Conservation (phyloP, 129 eudicot genomes). For the Helianthus tuberosus region DNA sequence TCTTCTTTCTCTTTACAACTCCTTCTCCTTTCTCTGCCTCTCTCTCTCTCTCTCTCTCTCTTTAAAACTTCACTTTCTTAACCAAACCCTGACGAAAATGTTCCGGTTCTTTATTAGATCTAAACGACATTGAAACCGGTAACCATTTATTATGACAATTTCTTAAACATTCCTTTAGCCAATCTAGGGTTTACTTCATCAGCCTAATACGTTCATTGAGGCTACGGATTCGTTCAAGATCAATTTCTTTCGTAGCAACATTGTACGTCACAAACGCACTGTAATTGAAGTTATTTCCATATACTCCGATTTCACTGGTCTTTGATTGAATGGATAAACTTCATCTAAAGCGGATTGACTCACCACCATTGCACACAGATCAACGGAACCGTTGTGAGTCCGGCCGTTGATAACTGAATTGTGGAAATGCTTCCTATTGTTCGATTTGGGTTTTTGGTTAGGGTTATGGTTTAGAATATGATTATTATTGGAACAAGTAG, state of each 20-base stretch:
- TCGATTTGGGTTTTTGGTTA: slow-evolving; percentile 46
- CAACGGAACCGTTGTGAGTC: slow-evolving; percentile 21
- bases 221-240: slow-evolving; percentile 60
- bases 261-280: slow-evolving; percentile 51
- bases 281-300: slow-evolving; percentile 36
- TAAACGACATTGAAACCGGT: slow-evolving; percentile 25
- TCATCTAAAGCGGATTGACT: slow-evolving; percentile 67
- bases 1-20: too few species aligned
- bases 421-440: slow-evolving; percentile 61
- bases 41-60: too few species aligned
- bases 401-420: slow-evolving; percentile 37
- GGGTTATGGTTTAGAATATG: slow-evolving; percentile 42
- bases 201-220: slow-evolving; percentile 48
- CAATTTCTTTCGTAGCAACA: slow-evolving; percentile 59
- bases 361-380: slow-evolving; percentile 34
- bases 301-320: slow-evolving; percentile 19
- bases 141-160: slow-evolving; percentile 44
- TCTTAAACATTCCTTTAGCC: slow-evolving; percentile 47
- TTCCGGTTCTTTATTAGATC: slow-evolving; percentile 40
- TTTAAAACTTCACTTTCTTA: background rate
- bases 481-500: slow-evolving; percentile 45
- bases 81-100: slow-evolving; percentile 9
- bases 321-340: slow-evolving; percentile 70
- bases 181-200: slow-evolving; percentile 51
- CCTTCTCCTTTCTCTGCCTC: too few species aligned